Base-by-base conservation (phyloP, 805 yeast species). In the Saturnispora sekii region DNA sequence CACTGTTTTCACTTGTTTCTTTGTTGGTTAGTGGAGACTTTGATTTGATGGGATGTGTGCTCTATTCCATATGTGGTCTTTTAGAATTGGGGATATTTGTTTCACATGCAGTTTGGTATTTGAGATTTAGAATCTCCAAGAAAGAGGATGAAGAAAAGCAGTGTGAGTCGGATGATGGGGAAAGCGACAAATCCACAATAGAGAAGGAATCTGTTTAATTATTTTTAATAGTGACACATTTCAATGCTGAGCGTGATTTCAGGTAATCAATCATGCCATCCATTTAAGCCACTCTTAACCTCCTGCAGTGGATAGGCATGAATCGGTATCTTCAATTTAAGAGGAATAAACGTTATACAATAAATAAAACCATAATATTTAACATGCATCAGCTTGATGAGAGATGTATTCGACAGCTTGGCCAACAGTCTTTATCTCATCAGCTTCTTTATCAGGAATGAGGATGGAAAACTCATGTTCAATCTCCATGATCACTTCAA, bases 361-460 rank as follows among this genome's bases (percentile, higher is more conserved):
- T 21, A 39, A 28, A n/a, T 35, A 17, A 38, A 43, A 33, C 29
- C 21, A 16, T 11, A 26, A 14, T 15, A 33, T 31, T 47, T 53
- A 65, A 51, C 65, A 60, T 10, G 68, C 66, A 51, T 63, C 73
- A 33, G 79, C 74, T 65, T 83, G 84, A 55, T 80, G 75, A 51
- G 76, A 72, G 55, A 90, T 84, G 69, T 86, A 86, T 59, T 88
- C 87, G 51, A 89, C 77, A 49, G 96, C 95, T 70, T 89, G 95
- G 55, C 86, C 88, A 53, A 93, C 93, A 46, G 95, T 85, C 71
- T 84, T 87, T 65, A 93, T 81, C 62, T 84, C 89, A 63, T 90
- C 97, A 45, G 96, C 93, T 56, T 86, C 85, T 63, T 84, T 81
- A 69, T 87, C 96, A 32, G 94, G 87, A 60, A 85, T 78, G 63